Base-by-base conservation (phyloP, 169 alveolate genomes). In the Amoebophrya sp. region DNA sequence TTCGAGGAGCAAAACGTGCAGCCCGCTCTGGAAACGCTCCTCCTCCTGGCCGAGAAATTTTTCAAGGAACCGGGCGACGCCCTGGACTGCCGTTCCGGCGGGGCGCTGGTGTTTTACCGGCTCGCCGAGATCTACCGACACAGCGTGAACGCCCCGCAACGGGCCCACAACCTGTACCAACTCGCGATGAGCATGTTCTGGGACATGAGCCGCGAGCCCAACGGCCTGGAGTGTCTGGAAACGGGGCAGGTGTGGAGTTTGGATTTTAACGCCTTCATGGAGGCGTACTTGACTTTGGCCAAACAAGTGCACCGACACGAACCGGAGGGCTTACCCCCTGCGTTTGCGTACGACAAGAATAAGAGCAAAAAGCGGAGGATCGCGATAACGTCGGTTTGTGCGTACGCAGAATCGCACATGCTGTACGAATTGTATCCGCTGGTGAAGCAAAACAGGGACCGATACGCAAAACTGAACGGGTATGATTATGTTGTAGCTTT, bases 141-240 rank as follows among this genome's bases (percentile, higher is more conserved):
- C 25, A n/a, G 53, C 10, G 77, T 38, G 32, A 55, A 55, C 77
- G 39, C 53, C 14, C 66, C 66, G 29, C 91, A 89, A 41, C 54
- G 91, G 3, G 54, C 91, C 38, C 91, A 89, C 53, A 89, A 89
- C 54, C 23, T 89, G 77, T 41, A 89, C 54, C 91, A 89, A 32
- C 91, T 89, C 29, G 91, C 91, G 39, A 89, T 89, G 91, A 41
- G 77, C 39, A 39, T 89, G 77, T 39, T 89, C 1, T 89, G 91
- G 91, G 91, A 89, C 33, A 39, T 89, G 77, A 39, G 53, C 32
- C 18, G 91, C 12, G 53, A 41, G n/a, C 91, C 91, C 7, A 35
- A 32, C 3, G 91, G 77, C 23, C n/a, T 89, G 2, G 77, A 89
- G 38, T 89, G 91, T 39, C 54, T 89, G 35, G 91, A 89, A 40